These are phyloP conservation scores for Gentiana straminea DNA, from an alignment of 257 asterid species.

Conservation along the genomic window DNA sequence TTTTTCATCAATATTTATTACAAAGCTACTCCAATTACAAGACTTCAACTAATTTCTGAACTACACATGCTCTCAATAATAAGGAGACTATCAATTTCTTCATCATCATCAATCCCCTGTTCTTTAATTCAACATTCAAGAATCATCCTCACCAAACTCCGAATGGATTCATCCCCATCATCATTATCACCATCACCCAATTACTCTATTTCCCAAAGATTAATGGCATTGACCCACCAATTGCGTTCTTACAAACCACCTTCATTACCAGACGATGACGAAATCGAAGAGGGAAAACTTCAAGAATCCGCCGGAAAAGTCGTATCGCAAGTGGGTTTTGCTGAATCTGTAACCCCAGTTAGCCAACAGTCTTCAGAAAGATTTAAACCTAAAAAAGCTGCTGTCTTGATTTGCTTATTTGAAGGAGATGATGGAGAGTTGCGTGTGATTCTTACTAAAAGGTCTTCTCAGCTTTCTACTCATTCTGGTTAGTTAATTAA, in stretches of 20 bases:
- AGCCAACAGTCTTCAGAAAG: slow-evolving; percentile 31
- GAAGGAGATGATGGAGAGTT: slow-evolving; percentile 75
- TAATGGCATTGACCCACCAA: slow-evolving; percentile 58
- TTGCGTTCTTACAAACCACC: slow-evolving; percentile 69
- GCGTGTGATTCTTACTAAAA: slow-evolving; percentile 79
- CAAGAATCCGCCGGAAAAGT: slow-evolving; percentile 69
- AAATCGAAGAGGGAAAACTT: slow-evolving; percentile 43
- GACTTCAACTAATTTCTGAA: not conserved
- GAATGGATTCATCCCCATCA: slow-evolving; percentile 34
- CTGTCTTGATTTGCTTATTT: slow-evolving; percentile 80
- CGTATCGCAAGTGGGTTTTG: slow-evolving; percentile 72
- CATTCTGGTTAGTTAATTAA: slow-evolving; percentile 62
- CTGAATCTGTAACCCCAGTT: slow-evolving; percentile 60
- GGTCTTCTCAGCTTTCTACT: slow-evolving; percentile 77
- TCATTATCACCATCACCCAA: slow-evolving; percentile 10
- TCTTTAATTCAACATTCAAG: slow-evolving; percentile 15
- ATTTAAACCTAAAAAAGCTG: slow-evolving; percentile 77
- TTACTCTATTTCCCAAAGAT: slow-evolving; percentile 25
- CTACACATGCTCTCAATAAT: slow-evolving; percentile 38
- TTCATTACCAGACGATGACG: slow-evolving; percentile 25
- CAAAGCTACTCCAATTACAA: not conserved
- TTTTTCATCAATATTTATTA: too few species aligned
- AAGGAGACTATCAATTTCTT: slow-evolving; percentile 28
- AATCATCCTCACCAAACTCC: slow-evolving; percentile 16
- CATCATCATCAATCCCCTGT: slow-evolving; percentile 16